These are phyloP conservation scores for Ophiosphaerella herpotricha DNA, from an alignment of 2,329 filamentous ascomycete species.

Conservation along the genomic window DNA sequence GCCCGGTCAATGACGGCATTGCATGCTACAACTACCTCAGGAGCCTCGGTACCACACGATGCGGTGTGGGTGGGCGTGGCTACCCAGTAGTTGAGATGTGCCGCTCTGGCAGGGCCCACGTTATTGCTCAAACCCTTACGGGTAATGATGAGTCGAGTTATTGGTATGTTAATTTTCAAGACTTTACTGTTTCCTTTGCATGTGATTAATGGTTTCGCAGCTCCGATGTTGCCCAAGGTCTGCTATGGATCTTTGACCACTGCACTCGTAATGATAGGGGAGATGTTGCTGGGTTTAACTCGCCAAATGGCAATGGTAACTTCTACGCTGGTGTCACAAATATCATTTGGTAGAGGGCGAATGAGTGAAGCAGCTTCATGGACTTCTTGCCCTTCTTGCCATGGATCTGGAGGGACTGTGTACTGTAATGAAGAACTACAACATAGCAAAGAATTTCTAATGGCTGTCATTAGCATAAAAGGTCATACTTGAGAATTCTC, in stretches of 20 bases:
- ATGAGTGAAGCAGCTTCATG: no score
- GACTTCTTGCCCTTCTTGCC: no score
- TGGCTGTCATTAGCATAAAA: no score
- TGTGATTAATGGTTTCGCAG: neutral
- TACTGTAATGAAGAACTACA: no score
- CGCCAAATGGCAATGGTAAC: constrained; percentile 7
- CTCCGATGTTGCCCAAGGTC: constrained; percentile 7
- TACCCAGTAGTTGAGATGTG: neutral
- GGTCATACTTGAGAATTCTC: no score
- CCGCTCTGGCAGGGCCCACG: constrained; percentile 1
- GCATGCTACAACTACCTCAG: constrained; percentile 16
- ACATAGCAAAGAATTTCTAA: no score
- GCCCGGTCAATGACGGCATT: constrained; percentile 13
- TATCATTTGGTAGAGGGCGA: neutral
- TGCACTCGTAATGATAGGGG: constrained; percentile 5
- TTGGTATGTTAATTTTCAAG: neutral
- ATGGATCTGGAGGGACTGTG: no score
- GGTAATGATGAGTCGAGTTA: neutral
- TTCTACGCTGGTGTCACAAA: constrained; percentile 10
- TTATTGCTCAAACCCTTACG: neutral
- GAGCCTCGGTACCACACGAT: constrained; percentile 7
- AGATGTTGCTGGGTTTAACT: constrained; percentile 6
- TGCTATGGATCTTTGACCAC: constrained; percentile 11
- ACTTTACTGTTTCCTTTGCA: neutral
- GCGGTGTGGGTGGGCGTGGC: neutral